phyloP scores from a whole-genome alignment of 352 stramenopile species.

The Phytophthora macrochlamydospora region DNA sequence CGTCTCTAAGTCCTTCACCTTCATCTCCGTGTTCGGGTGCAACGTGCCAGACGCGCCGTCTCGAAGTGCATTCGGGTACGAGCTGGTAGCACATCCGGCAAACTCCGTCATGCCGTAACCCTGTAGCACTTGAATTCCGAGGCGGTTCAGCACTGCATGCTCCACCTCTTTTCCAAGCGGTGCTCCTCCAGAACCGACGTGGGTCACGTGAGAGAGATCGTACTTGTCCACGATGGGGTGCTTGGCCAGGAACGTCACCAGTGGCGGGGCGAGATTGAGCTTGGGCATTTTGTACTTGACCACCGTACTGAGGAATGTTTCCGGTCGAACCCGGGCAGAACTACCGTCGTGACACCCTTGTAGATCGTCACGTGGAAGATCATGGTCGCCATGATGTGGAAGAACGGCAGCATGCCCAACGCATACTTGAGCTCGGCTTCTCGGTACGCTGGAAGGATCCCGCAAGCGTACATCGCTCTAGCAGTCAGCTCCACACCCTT shows the following conservation, averaged over 20 bases:
- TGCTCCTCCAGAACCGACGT: slow-evolving; percentile 80
- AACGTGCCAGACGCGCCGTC: slow-evolving; percentile 50
- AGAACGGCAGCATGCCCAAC: slow-evolving; percentile 91
- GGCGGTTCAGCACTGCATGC: slow-evolving; percentile 55
- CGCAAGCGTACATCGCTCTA: slow-evolving; percentile 79
- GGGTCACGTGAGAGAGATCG: slow-evolving; percentile 78
- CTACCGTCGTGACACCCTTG: slow-evolving; percentile 81
- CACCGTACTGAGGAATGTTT: slow-evolving; percentile 85
- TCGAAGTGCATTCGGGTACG: slow-evolving; percentile 23
- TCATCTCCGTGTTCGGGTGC: slow-evolving; percentile 56
- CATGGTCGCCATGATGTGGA: slow-evolving; percentile 94
- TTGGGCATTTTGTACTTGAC: slow-evolving; percentile 51
- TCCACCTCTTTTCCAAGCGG: slow-evolving; percentile 85
- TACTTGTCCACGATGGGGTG: slow-evolving; percentile 88
- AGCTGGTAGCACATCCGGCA: slow-evolving; percentile 55
- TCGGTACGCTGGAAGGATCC: slow-evolving; percentile 62
- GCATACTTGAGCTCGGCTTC: slow-evolving; percentile 39
- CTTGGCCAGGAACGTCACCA: slow-evolving; percentile 82
- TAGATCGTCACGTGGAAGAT: slow-evolving; percentile 86
- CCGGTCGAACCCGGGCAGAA: slow-evolving; percentile 91
- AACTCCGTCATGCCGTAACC: slow-evolving; percentile 74
- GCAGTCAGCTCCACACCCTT: slow-evolving; percentile 93
- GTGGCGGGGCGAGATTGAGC: slow-evolving; percentile 78
- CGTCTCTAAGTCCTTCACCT: slow-evolving; percentile 51
- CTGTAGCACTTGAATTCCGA: slow-evolving; percentile 56